A percentile compares a stretch with the other conserved stretches of the same genome.
Evolutionary conservation across 257 asterid genomes (phyloP).

Genomic region (Nicotiana otophora): DNA sequence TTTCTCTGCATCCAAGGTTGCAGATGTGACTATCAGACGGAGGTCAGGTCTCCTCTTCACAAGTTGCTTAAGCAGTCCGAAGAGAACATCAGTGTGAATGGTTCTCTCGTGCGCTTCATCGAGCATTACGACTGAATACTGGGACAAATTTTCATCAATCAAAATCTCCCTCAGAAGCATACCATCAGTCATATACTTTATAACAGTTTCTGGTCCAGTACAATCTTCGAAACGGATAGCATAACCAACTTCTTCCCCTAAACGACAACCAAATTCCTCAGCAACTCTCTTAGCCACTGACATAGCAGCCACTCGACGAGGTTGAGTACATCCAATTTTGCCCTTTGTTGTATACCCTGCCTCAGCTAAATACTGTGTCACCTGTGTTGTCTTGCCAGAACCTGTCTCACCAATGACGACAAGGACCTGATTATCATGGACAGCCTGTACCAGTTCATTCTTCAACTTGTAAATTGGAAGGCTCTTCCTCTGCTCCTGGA

Average conservation of each 20-base stretch:
- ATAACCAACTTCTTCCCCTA: slow-evolving; percentile 91
- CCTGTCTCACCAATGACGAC: slow-evolving; percentile 84
- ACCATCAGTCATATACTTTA: slow-evolving; percentile 47
- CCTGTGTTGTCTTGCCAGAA: slow-evolving; percentile 90
- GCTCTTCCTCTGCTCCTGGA: slow-evolving; percentile 91
- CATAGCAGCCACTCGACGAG: slow-evolving; percentile 24
- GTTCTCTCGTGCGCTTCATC: slow-evolving; percentile 96
- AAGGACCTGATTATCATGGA: slow-evolving; percentile 81
- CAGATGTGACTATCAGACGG: slow-evolving; percentile 40
- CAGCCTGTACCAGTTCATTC: slow-evolving; percentile 80
- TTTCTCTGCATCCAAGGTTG: slow-evolving; percentile 69
- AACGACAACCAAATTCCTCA: slow-evolving; percentile 86
- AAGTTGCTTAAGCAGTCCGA: slow-evolving; percentile 29
- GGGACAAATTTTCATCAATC: slow-evolving; percentile 71
- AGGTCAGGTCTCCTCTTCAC: slow-evolving; percentile 76
- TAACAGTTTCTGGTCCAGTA: slow-evolving; percentile 89
- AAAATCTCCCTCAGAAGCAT: slow-evolving; percentile 66
- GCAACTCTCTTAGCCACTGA: slow-evolving; percentile 95
- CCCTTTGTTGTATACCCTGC: slow-evolving; percentile 31
- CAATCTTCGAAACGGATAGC: slow-evolving; percentile 93
- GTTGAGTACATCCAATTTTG: slow-evolving; percentile 8
- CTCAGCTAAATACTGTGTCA: slow-evolving; percentile 45
- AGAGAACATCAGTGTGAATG: slow-evolving; percentile 72
- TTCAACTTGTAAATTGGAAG: slow-evolving; percentile 81
- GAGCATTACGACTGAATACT: slow-evolving; percentile 82